Evolutionary conservation across 441 rosid species (phyloP).

Genomic region (Populus hybrid): DNA sequence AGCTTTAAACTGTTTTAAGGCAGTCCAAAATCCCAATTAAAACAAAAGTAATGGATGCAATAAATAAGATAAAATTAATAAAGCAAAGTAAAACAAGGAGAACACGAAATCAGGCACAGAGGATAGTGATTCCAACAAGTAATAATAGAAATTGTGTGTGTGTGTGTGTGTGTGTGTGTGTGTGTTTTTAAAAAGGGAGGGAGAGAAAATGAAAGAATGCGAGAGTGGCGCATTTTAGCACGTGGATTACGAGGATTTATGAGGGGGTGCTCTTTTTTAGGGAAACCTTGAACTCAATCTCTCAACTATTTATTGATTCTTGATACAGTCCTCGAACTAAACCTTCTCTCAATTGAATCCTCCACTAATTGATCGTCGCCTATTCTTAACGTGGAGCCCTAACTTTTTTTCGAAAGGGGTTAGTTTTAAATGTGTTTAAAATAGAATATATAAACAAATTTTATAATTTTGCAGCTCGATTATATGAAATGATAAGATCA

Average conservation of each 20-base stretch:
- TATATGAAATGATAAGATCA: too few species aligned
- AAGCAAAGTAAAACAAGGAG: slow-evolving; percentile 45
- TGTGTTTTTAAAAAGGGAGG: slow-evolving; percentile 15
- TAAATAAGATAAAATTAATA: slow-evolving; percentile 12
- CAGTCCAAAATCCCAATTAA: background rate
- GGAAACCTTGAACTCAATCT: background rate
- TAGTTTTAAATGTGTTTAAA: too few species aligned
- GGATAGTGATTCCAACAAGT: background rate
- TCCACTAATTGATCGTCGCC: background rate
- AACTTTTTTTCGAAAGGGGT: background rate
- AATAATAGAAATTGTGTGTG: slow-evolving; percentile 2
- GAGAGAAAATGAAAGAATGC: slow-evolving; percentile 26
- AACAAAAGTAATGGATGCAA: background rate
- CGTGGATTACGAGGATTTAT: slow-evolving; percentile 38
- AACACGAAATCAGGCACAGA: slow-evolving; percentile 57
- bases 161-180: background rate
- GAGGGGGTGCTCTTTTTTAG: background rate
- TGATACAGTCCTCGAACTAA: background rate
- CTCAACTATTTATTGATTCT: background rate
- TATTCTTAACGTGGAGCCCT: background rate
- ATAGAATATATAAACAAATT: too few species aligned
- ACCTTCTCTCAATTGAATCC: background rate
- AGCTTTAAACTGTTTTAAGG: slow-evolving; percentile 60
- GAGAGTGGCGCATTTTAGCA: slow-evolving; percentile 56
- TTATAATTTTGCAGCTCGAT: too few species aligned